Evolutionary conservation across 139 green algal genomes (phyloP).

Genomic region (Zygnema cylindricum): DNA sequence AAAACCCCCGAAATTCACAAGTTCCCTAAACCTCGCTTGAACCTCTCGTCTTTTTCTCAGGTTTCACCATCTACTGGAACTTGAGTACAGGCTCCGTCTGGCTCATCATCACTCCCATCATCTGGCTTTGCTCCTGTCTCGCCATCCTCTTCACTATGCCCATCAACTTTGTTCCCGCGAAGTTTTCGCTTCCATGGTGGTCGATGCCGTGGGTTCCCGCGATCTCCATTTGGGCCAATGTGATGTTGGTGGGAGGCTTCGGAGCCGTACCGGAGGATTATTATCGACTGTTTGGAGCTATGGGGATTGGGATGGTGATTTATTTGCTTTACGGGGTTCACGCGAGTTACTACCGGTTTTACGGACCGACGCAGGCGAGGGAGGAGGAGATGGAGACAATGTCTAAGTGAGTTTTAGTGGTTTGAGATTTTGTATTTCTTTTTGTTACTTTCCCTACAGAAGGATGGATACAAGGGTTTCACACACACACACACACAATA

Average conservation of each 20-base stretch:
- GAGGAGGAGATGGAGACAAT: too few species aligned
- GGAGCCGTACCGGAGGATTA: constrained; percentile 29
- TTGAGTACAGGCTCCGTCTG: constrained; percentile 7
- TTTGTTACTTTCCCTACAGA: too few species aligned
- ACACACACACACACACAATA: too few species aligned
- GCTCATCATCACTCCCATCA: constrained; percentile 1
- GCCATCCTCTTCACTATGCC: constrained; percentile 37
- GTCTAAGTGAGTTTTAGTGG: too few species aligned
- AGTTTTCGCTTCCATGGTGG: constrained; percentile 27
- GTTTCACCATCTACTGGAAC: constrained; percentile 50
- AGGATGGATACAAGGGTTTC: too few species aligned
- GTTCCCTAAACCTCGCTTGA: too few species aligned
- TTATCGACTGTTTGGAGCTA: constrained; percentile 31
- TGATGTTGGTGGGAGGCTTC: constrained; percentile 46
- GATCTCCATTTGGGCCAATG: constrained; percentile 38
- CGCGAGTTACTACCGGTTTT: constrained; percentile 39
- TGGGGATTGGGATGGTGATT: constrained; percentile 32
- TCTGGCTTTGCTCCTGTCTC: background rate
- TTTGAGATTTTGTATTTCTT: too few species aligned
- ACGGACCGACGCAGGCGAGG: too few species aligned
- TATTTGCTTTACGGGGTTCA: constrained; percentile 46
- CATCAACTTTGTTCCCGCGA: constrained; percentile 31
- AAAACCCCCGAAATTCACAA: too few species aligned
- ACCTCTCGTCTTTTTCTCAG: too few species aligned
- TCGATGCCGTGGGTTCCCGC: constrained; percentile 36